Conservation (phyloP, 2,329 filamentous ascomycete genomes). For the Amesomyces nigricolor region DNA sequence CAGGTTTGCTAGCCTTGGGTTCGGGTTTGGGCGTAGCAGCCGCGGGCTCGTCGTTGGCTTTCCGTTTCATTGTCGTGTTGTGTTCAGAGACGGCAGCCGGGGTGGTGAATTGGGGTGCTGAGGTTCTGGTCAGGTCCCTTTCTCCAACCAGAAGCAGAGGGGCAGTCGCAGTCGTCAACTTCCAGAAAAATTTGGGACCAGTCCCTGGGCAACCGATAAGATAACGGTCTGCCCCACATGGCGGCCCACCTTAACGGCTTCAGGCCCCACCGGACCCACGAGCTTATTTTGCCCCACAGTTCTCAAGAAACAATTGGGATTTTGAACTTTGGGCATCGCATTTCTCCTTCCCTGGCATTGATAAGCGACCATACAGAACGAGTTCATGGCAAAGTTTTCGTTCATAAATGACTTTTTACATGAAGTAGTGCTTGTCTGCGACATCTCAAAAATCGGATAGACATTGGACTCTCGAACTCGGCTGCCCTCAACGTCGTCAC, state of each 20-base stretch:
- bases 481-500: too few species aligned
- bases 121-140: background rate
- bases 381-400: too few species aligned
- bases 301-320: too few species aligned
- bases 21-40: constrained; percentile 29
- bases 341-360: too few species aligned
- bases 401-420: too few species aligned
- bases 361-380: too few species aligned
- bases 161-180: background rate
- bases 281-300: constrained; percentile 3
- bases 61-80: constrained; percentile 50
- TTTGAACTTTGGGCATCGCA: too few species aligned
- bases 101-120: background rate
- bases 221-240: background rate
- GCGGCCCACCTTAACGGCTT: background rate
- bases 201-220: constrained; percentile 5
- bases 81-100: background rate
- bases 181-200: constrained; percentile 9
- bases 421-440: too few species aligned
- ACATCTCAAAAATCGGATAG: too few species aligned
- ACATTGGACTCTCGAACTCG: too few species aligned
- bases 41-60: constrained; percentile 49
- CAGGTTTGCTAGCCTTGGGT: constrained; percentile 24
- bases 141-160: background rate
- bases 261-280: constrained; percentile 2